These are phyloP conservation scores for Fusarium sp. DNA, from an alignment of 2,329 filamentous ascomycete genomes.

Conservation along the genomic window DNA sequence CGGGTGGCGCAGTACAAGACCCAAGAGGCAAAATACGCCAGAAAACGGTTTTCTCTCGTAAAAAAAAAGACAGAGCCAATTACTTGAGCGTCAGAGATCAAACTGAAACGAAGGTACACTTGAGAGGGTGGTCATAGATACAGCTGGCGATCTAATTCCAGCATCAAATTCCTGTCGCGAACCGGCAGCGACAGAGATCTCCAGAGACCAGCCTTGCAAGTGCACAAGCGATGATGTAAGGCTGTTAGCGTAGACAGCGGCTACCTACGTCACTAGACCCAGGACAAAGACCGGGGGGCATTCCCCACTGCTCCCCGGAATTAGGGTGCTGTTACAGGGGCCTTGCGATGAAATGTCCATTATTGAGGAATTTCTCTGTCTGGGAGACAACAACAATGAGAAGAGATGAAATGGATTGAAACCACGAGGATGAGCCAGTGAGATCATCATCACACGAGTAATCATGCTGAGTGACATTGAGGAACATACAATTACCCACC, in stretches of 20 bases:
- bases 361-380: constrained; percentile 1
- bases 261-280: constrained; percentile 33
- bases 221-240: constrained; percentile 36
- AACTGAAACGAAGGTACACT: background rate
- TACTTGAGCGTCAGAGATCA: background rate
- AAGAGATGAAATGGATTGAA: background rate
- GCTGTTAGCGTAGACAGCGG: constrained; percentile 27
- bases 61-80: background rate
- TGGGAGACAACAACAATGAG: background rate
- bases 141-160: background rate
- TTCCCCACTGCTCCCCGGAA: constrained; percentile 27
- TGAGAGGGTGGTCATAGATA: background rate
- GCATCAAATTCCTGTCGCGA: constrained; percentile 1
- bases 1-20: constrained; percentile 32
- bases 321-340: constrained; percentile 5
- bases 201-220: constrained; percentile 24
- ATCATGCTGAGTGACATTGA: constrained; percentile 1
- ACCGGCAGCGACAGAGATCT: constrained; percentile 1
- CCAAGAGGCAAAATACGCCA: constrained; percentile 6
- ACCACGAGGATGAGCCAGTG: background rate
- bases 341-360: background rate
- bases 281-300: constrained; percentile 16
- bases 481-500: background rate
- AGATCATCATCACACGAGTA: constrained; percentile 21
- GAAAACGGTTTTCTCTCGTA: constrained; percentile 1